Base-by-base conservation (phyloP, 352 stramenopile species). In the Globisporangium yorkense region DNA sequence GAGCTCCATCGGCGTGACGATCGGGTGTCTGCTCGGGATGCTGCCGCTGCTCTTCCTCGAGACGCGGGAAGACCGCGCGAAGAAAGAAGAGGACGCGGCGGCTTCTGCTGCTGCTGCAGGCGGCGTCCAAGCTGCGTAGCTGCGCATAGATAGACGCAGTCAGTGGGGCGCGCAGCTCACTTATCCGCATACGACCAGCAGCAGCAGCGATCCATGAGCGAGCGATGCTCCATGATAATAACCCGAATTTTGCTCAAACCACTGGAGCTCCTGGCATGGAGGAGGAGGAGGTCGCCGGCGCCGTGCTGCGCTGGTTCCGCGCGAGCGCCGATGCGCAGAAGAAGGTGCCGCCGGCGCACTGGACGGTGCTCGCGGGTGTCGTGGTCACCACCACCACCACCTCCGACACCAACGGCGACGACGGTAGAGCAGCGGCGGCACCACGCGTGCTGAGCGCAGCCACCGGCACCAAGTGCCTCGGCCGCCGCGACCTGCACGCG, bases 391-490 rank as follows among this genome's bases (percentile, higher is more conserved):
- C 67, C 7, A 24, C 35, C 13, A 13, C 12, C 5, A 8, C 10
- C 24, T 49, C 21, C 10, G 24, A 20, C 47, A 39, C 29, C 39
- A 5, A 37, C 20, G 31, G 10, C 18, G 37, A 8, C 10, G 60
- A 56, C 15, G 40, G 13, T 5, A 48, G 29, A 29, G 55, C 2
- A 3, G 3, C 15, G 15, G 8, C 67, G 39, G 44, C 35, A n/a
- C 71, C 74, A 41, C 71, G 74, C 20, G 79, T 93, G 2, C 31
- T 94, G 39, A 57, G 74, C 40, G 61, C 57, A 10, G 82, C 74
- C 18, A 88, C 85, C 0, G 85, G 85, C 57, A 93, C 75, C 59
- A 94, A 94, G 58, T 94, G 85, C 47, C 72, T 94, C n/a, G 84
- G 82, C 2, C 54, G 67, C 44, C 74, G 80, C 56, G 75, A 88